These are phyloP conservation scores for Polytrichum commune DNA, from an alignment of 225 moss, liverwort and hornwort genomes.

Conservation along the genomic window DNA sequence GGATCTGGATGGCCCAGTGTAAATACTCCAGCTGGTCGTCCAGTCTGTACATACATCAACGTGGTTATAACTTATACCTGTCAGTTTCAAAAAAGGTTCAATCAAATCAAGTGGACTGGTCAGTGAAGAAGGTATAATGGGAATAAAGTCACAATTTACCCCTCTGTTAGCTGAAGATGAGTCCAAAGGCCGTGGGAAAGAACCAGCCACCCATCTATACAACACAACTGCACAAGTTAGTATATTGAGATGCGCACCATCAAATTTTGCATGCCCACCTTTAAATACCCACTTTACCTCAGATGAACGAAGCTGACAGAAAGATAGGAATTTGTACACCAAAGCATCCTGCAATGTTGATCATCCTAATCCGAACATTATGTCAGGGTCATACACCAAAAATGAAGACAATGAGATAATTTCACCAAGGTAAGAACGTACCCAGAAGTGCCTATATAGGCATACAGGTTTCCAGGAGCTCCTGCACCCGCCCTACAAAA, in stretches of 20 bases:
- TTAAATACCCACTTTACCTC: no score
- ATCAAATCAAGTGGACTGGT: not conserved
- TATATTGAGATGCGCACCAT: not conserved
- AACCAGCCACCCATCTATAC: constrained; percentile 88
- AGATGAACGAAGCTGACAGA: no score
- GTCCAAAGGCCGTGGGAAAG: constrained; percentile 37
- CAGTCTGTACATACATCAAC: constrained; percentile 23
- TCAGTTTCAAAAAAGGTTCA: constrained; percentile 8
- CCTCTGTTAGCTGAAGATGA: constrained; percentile 17
- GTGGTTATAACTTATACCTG: constrained; percentile 1
- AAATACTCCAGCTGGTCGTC: constrained; percentile 65
- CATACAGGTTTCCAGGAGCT: constrained; percentile 71
- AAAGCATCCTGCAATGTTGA: no score
- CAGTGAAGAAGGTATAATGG: no score
- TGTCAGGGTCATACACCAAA: no score
- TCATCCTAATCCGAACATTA: no score
- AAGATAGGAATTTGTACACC: no score
- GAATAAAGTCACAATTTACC: constrained; percentile 6
- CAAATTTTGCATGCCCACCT: not conserved
- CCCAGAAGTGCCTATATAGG: constrained; percentile 94
- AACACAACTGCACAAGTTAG: constrained; percentile 14
- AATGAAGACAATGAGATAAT: no score
- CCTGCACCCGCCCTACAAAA: constrained; percentile 83
- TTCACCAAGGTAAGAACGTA: constrained; percentile 9
- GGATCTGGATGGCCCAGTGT: constrained; percentile 81